Evolutionary conservation across 2,329 filamentous ascomycete species (phyloP).

Genomic region (Verticillium nubilum): DNA sequence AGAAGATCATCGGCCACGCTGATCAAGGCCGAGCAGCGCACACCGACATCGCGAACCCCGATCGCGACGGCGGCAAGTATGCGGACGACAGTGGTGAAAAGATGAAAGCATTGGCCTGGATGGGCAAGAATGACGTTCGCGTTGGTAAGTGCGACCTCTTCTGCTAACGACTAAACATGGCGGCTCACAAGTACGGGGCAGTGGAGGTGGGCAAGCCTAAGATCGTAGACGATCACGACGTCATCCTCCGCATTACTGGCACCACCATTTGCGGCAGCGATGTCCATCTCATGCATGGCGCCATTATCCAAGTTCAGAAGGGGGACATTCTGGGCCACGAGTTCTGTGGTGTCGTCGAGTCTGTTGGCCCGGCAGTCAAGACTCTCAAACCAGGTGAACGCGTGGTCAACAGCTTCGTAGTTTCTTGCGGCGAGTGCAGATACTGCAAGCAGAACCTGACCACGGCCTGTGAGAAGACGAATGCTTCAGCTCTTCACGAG

Average conservation of each 20-base stretch:
- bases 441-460: constrained; percentile 75
- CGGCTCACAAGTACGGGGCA: constrained; percentile 35
- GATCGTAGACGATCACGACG: constrained; percentile 67
- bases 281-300: constrained; percentile 49
- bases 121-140: constrained; percentile 69
- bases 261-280: constrained; percentile 55
- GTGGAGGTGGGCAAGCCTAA: constrained; percentile 65
- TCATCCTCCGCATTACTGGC: constrained; percentile 72
- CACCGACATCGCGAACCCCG: constrained; percentile 56
- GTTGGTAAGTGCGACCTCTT: no score
- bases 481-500: constrained; percentile 63
- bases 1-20: constrained; percentile 64
- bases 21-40: constrained; percentile 33
- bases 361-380: constrained; percentile 48
- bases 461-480: constrained; percentile 78
- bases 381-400: constrained; percentile 55
- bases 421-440: constrained; percentile 67
- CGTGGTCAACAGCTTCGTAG: constrained; percentile 83
- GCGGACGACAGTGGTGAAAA: constrained; percentile 46
- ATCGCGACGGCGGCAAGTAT: constrained; percentile 56
- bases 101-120: constrained; percentile 83
- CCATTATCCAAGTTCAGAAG: constrained; percentile 53
- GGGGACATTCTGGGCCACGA: constrained; percentile 64
- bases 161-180: no score
- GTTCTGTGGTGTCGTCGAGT: constrained; percentile 51